A percentile compares a stretch with the other conserved stretches of the same genome.
Evolutionary conservation across 1,284 basidiomycete species (phyloP).

Genomic region (Melampsora americana): DNA sequence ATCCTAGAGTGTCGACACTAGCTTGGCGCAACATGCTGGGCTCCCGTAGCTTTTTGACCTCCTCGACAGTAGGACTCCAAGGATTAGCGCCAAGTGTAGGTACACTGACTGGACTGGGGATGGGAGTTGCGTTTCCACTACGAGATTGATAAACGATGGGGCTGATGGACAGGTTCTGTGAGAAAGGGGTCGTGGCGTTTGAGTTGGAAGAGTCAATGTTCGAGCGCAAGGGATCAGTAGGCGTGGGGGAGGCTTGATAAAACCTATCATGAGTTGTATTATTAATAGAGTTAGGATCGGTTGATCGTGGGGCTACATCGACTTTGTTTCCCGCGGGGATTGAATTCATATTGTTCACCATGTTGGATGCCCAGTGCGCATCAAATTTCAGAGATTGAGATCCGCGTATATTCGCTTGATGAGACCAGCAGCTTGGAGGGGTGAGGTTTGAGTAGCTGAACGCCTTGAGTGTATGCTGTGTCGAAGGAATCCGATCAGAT

Average conservation of each 20-base stretch:
- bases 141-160: neutral
- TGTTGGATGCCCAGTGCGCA: conserved; percentile 19
- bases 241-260: conserved; percentile 9
- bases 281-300: conserved; percentile 4
- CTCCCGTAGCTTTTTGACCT: conserved; percentile 38
- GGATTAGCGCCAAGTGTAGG: conserved; percentile 27
- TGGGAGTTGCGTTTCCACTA: neutral
- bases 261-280: conserved; percentile 16
- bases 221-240: conserved; percentile 20
- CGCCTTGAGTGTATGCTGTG: conserved; percentile 13
- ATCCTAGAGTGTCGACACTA: conserved; percentile 31
- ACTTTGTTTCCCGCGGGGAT: neutral
- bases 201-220: conserved; percentile 24
- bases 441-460: conserved; percentile 23
- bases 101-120: conserved; percentile 30
- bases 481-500: conserved; percentile 35
- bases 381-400: conserved; percentile 37
- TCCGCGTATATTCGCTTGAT: conserved; percentile 31
- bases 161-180: neutral
- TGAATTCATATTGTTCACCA: neutral
- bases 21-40: conserved; percentile 36
- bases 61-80: conserved; percentile 43
- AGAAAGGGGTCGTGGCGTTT: neutral
- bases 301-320: neutral
- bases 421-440: conserved; percentile 16